phyloP scores from a whole-genome alignment of 768 basidiomycete species.

The Grammothele lineata region DNA sequence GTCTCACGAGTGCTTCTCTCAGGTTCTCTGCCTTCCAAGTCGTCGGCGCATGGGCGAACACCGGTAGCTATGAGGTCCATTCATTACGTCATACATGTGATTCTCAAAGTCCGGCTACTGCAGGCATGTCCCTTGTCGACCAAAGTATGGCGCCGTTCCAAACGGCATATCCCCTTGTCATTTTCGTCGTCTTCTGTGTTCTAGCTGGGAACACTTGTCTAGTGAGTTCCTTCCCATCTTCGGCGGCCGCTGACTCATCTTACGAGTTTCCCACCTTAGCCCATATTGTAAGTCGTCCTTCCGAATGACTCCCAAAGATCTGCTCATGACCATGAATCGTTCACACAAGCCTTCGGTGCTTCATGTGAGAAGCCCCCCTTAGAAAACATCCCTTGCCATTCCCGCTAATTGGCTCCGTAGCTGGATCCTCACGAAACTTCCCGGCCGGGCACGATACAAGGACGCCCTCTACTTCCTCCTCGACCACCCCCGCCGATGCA shows the following conservation, averaged over 20 bases:
- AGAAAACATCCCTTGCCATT: too few relatives aligned
- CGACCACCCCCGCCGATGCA: constrained; percentile 91
- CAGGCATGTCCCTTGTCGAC: constrained; percentile 41
- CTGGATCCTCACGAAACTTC: constrained; percentile 66
- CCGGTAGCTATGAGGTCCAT: constrained; percentile 25
- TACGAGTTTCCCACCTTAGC: constrained; percentile 38
- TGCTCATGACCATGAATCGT: neutral
- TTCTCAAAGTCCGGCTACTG: neutral
- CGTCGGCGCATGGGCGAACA: constrained; percentile 48
- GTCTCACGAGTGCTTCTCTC: too few relatives aligned
- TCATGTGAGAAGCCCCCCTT: too few relatives aligned
- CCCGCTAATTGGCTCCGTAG: too few relatives aligned
- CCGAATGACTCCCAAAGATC: constrained; percentile 1
- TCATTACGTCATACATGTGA: neutral
- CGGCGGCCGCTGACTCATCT: neutral
- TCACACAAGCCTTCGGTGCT: too few relatives aligned
- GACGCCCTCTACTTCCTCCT: constrained; percentile 88
- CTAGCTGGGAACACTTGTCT: constrained; percentile 55
- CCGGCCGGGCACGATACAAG: constrained; percentile 49
- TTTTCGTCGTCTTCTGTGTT: constrained; percentile 40
- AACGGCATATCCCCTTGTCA: constrained; percentile 40
- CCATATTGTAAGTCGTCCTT: constrained; percentile 66
- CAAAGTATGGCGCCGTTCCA: constrained; percentile 51
- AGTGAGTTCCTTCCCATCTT: constrained; percentile 30
- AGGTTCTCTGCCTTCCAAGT: constrained; percentile 47